Base-by-base conservation (phyloP, 202 grass and related monocot species). In the Carex arenaria region DNA sequence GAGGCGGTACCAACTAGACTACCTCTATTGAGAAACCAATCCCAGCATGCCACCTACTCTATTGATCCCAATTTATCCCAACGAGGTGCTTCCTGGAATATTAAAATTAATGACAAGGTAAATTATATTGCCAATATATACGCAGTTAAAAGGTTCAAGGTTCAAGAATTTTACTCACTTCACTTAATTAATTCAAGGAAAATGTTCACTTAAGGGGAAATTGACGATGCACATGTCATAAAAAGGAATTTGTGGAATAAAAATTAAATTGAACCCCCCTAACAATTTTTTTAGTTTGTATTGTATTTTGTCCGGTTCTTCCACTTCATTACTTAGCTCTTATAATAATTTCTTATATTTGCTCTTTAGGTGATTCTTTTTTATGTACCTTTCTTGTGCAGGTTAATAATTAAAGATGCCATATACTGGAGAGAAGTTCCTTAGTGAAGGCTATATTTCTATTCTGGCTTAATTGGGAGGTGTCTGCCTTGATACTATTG, bases 21-120 rank as follows among this genome's bases (percentile, higher is more conserved):
- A 65, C 96, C 96, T 89, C 85, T 99, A 49, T 59, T 99, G 72
- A 94, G 96, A 88, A 96, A 80, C 84, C 85, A 91, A 23, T 54
- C 81, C 53, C 93, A 88, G 19, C 73, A 80, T 82, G 54, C 81
- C 83, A 26, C 83, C 60, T 70, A 19, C 26, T 66, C 78, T 40
- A 62, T 81, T 30, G 85, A 92, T 73, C 47, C 87, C 60, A 94
- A 80, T 81, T 90, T 82, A 60, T 79, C 87, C 62, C 18, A 45
- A 18, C 91, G 92, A 64, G 88, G 56, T 69, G 87, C 81, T 88
- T 92, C 93, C 40, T 99, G 96, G 93, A 92, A 64, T 83, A 63
- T 99, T 65, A 75, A 82, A 28, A 96, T 94, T 79, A 79, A 80
- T 64, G 93, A 99, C 60, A 92, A 88, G 86, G 91, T 94, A 79